phyloP scores from a whole-genome alignment of 2,329 filamentous ascomycete genomes.

The Diaporthe citriasiana region DNA sequence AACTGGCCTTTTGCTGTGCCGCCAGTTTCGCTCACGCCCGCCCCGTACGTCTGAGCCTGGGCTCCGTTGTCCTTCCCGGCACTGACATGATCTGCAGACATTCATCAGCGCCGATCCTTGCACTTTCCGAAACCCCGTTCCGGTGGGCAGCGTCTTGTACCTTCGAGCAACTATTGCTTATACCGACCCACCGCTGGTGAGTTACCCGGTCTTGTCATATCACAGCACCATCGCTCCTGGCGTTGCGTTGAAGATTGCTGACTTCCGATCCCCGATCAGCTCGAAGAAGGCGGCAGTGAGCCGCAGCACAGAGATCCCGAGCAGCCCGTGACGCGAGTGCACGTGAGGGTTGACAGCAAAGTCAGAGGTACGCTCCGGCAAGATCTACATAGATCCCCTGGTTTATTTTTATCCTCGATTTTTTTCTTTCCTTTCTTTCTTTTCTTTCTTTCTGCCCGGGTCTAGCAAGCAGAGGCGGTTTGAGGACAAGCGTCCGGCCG shows the following conservation, averaged over 20 bases:
- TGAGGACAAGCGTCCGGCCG: not conserved
- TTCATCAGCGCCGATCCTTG: conserved; percentile 81
- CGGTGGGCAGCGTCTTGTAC: conserved; percentile 81
- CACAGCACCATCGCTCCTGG: not conserved
- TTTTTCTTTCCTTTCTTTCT: no score
- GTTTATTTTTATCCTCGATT: no score
- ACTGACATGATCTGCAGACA: conserved; percentile 52
- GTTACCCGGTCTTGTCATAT: not conserved
- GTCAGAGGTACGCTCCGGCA: conserved; percentile 60
- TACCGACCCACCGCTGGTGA: conserved; percentile 69
- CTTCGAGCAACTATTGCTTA: conserved; percentile 80
- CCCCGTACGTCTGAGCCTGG: conserved; percentile 53
- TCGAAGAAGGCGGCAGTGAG: conserved; percentile 64
- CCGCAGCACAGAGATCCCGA: conserved; percentile 46
- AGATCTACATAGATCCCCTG: not conserved
- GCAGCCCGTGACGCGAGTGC: conserved; percentile 64
- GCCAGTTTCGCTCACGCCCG: conserved; percentile 78
- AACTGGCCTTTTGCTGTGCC: conserved; percentile 82
- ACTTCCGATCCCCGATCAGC: conserved; percentile 19
- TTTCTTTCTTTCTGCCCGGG: no score
- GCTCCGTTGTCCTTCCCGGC: no score
- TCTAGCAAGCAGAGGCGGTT: no score
- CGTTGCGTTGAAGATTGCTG: conserved; percentile 6
- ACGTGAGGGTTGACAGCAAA: conserved; percentile 79
- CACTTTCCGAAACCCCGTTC: conserved; percentile 82